These are phyloP conservation scores for Tylopilus balloui DNA, from an alignment of 768 basidiomycete species.

Conservation along the genomic window DNA sequence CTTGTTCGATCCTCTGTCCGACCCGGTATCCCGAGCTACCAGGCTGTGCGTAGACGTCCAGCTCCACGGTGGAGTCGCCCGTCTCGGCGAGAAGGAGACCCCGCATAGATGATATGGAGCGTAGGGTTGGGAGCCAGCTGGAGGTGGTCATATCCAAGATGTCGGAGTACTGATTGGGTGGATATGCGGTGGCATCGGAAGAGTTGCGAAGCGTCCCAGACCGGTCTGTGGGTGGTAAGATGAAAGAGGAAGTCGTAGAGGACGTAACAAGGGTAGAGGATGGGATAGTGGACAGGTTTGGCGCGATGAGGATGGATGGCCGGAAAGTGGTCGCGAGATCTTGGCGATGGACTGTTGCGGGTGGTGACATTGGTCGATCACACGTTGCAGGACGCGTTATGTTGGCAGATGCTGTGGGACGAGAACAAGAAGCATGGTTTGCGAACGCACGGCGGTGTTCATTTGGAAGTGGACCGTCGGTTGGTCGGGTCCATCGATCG, in stretches of 20 bases:
- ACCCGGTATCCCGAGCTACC: conserved; percentile 36
- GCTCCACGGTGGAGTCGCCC: conserved; percentile 44
- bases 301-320: conserved; percentile 15
- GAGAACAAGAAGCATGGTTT: conserved; percentile 1
- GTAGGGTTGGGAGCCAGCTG: conserved; percentile 26
- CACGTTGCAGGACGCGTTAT: conserved; percentile 3
- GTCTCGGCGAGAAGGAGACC: conserved; percentile 46
- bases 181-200: conserved; percentile 22
- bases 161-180: conserved; percentile 1
- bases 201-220: conserved; percentile 11
- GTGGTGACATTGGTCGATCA: conserved; percentile 13
- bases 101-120: conserved; percentile 40
- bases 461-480: conserved; percentile 21
- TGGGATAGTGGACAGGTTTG: conserved; percentile 26
- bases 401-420: conserved; percentile 14
- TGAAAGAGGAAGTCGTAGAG: conserved; percentile 25
- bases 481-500: background rate
- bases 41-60: conserved; percentile 34
- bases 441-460: conserved; percentile 8
- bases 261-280: conserved; percentile 24
- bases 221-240: conserved; percentile 11
- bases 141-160: conserved; percentile 3
- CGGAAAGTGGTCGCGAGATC: conserved; percentile 6
- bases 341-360: background rate
- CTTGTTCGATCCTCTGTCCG: conserved; percentile 38